phyloP scores from a whole-genome alignment of 2,329 filamentous ascomycete genomes.

The Xylaria sp. region DNA sequence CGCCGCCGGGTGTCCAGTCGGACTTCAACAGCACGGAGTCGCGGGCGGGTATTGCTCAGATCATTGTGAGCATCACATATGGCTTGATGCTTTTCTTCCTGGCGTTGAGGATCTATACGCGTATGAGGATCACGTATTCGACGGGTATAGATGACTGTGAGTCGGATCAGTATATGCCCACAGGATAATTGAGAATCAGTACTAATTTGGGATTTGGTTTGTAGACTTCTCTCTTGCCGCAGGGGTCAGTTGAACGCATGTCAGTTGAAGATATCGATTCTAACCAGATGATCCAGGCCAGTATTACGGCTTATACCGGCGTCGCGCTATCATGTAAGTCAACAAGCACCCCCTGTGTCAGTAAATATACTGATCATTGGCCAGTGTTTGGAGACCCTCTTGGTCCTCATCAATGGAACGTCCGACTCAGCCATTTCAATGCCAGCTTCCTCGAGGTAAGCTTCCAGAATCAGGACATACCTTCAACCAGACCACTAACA shows the following conservation, averaged over 20 bases:
- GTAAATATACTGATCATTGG: conserved; percentile 3
- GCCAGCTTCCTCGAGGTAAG: conserved; percentile 15
- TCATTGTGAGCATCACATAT: conserved; percentile 18
- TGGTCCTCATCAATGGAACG: conserved; percentile 23
- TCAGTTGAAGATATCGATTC: not conserved
- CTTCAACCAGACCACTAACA: not conserved
- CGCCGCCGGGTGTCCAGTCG: conserved; percentile 18
- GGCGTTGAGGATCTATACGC: conserved; percentile 20
- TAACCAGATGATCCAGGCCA: conserved; percentile 8
- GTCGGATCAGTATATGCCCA: not conserved
- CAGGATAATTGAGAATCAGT: not conserved
- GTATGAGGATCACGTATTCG: conserved; percentile 11
- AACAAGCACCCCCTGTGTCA: not conserved
- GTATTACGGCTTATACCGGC: conserved; percentile 18
- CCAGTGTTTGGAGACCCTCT: conserved; percentile 18
- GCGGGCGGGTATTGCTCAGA: conserved; percentile 7
- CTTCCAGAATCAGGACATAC: not conserved
- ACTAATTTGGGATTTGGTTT: conserved; percentile 7
- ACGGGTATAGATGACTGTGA: conserved; percentile 22
- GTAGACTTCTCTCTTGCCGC: conserved; percentile 20
- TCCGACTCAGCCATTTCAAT: conserved; percentile 15
- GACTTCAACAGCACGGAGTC: conserved; percentile 18
- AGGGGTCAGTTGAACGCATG: conserved; percentile 17
- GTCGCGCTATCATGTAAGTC: conserved; percentile 15
- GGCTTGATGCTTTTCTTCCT: conserved; percentile 21